These are phyloP conservation scores for Tephrocybe sp. DNA, from an alignment of 768 basidiomycete genomes.

Conservation along the genomic window DNA sequence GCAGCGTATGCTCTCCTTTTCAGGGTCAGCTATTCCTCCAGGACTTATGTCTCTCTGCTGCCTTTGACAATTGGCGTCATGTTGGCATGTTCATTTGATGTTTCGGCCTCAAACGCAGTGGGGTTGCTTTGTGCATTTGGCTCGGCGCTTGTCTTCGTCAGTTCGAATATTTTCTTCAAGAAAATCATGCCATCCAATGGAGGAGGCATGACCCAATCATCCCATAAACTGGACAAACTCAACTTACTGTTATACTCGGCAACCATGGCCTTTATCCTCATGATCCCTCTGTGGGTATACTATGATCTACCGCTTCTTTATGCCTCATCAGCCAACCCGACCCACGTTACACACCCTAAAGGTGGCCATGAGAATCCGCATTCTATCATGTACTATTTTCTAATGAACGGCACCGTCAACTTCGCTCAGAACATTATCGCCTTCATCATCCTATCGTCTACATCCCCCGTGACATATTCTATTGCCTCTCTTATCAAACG, in stretches of 20 bases:
- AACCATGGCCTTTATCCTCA: conserved; percentile 88
- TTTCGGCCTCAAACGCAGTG: conserved; percentile 79
- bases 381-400: conserved; percentile 76
- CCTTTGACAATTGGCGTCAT: conserved; percentile 96
- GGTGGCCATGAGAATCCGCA: conserved; percentile 50
- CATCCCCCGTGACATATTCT: conserved; percentile 97
- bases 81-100: conserved; percentile 93
- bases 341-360: conserved; percentile 41
- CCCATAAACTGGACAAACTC: conserved; percentile 92
- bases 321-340: conserved; percentile 34
- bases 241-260: conserved; percentile 95
- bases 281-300: conserved; percentile 95
- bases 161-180: conserved; percentile 99
- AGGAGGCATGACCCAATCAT: conserved; percentile 34
- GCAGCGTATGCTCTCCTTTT: conserved; percentile 93
- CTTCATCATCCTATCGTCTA: conserved; percentile 92
- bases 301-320: conserved; percentile 78
- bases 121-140: conserved; percentile 97
- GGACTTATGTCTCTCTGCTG: conserved; percentile 91
- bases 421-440: conserved; percentile 98
- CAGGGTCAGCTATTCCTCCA: conserved; percentile 86
- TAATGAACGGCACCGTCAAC: conserved; percentile 94
- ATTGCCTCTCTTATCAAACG: conserved; percentile 98
- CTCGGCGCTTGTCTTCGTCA: conserved; percentile 94
- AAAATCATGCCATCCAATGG: conserved; percentile 84